Percentiles rank a stretch among this genome's conserved stretches.
Conservation (phyloP, 2,329 filamentous ascomycete genomes). For the Setomelanomma holmii region DNA sequence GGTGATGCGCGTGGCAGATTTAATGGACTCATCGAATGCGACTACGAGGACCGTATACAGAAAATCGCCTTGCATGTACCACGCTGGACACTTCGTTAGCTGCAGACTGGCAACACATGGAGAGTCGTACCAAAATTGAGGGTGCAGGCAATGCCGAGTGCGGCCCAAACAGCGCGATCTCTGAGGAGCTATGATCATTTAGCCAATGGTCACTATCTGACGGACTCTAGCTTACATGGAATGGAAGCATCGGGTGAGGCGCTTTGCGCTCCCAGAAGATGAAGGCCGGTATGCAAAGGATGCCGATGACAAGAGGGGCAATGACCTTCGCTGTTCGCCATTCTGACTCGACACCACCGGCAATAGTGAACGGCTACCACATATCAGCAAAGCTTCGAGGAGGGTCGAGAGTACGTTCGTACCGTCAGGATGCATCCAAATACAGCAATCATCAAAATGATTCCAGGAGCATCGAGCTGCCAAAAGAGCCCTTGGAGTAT, state of each 20-base stretch:
- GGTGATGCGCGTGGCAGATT: constrained; percentile 64
- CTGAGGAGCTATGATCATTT: constrained; percentile 59
- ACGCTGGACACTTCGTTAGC: constrained; percentile 38
- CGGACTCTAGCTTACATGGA: constrained; percentile 49
- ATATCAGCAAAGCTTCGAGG: not conserved
- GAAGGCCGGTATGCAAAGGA: constrained; percentile 59
- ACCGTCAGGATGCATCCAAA: constrained; percentile 57
- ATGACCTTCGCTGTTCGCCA: constrained; percentile 62
- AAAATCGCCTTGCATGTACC: constrained; percentile 70
- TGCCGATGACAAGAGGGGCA: constrained; percentile 59
- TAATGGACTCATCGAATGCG: constrained; percentile 65
- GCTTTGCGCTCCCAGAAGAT: constrained; percentile 62
- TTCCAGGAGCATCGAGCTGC: constrained; percentile 61
- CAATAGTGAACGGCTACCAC: constrained; percentile 59
- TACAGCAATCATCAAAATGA: constrained; percentile 55
- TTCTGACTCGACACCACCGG: constrained; percentile 54
- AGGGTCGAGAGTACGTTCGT: not conserved
- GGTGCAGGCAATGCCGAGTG: constrained; percentile 62
- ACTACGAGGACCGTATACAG: constrained; percentile 69
- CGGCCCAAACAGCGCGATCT: constrained; percentile 70
- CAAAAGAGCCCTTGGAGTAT: constrained; percentile 59
- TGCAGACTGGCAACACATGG: not conserved
- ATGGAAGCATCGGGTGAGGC: constrained; percentile 65
- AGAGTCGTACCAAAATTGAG: constrained; percentile 21
- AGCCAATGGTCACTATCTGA: not conserved